These are phyloP conservation scores for Arthrinium puccinioides DNA, from an alignment of 2,329 filamentous ascomycete genomes.

Conservation along the genomic window DNA sequence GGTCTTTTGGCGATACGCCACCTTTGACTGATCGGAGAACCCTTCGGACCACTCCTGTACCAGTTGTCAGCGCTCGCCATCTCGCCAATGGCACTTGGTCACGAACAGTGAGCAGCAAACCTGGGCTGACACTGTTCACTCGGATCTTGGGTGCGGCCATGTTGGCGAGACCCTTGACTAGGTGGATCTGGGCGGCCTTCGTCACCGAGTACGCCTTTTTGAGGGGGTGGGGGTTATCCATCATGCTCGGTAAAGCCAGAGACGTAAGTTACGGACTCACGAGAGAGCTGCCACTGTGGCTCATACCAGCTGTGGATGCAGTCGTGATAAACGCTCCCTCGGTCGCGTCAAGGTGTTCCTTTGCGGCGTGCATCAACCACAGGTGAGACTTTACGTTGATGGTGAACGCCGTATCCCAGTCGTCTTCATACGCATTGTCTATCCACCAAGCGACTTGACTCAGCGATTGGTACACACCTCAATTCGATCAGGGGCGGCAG, in stretches of 20 bases:
- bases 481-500: not conserved
- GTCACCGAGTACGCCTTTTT: conserved; percentile 70
- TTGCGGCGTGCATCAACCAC: conserved; percentile 50
- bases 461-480: too few relatives aligned
- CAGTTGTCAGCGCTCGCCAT: conserved; percentile 4
- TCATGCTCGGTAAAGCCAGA: not conserved
- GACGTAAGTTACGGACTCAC: conserved; percentile 29
- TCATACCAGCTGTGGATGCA: conserved; percentile 57
- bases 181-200: conserved; percentile 64
- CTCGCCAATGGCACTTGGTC: not conserved
- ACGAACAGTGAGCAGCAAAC: conserved; percentile 39
- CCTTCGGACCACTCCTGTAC: conserved; percentile 54
- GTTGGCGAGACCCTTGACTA: conserved; percentile 45
- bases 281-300: conserved; percentile 53
- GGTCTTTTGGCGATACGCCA: conserved; percentile 45
- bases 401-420: conserved; percentile 52
- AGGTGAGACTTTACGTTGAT: conserved; percentile 58
- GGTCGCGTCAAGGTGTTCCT: conserved; percentile 43
- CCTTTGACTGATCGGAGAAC: conserved; percentile 51
- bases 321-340: conserved; percentile 59
- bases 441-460: not conserved
- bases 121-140: conserved; percentile 53
- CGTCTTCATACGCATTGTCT: conserved; percentile 47
- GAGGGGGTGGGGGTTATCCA: not conserved
- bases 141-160: conserved; percentile 47